Base-by-base conservation (phyloP, 2,329 filamentous ascomycete genomes). In the Alternaria metachromatica region DNA sequence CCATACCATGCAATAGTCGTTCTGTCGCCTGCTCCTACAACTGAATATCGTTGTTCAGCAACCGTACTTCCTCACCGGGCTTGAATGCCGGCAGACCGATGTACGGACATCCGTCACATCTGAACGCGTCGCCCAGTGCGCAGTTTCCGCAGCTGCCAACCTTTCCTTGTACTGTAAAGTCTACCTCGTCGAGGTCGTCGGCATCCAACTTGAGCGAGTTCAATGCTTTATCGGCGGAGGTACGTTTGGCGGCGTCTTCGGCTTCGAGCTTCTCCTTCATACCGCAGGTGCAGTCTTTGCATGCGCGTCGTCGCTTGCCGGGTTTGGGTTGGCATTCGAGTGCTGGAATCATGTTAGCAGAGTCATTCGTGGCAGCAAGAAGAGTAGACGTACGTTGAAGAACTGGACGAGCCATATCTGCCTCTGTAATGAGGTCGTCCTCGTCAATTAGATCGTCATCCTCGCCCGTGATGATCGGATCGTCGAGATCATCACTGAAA, bases 81-180 rank as follows among this genome's bases (percentile, higher is more conserved):
- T 97, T 97, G 85, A 99, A 99, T 5, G 96, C 92, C 13, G 96
- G 96, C 71, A 99, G 86, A 5, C 94, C 94, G 73, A 97, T 92
- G 78, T 96, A 97, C 2, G 94, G 94, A 75, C 90, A 92, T 3
- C 87, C 86, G 70, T 87, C 85, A 68, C 86, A 88, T 20, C 86
- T 78, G 75, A 86, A 87, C 0, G 96, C 95, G 80, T 98, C 95
- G 55, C 96, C 96, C 15, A 99, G 86, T 26, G 94, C 91, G 81
- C 96, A 98, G 82, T 95, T 97, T 26, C 93, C 93, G 80, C 96
- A 99, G 18, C 92, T 96, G 58, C 96, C 95, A 6, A 95, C 92
- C 84, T 97, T 98, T 72, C 96, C 96, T 81, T 97, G 87, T n/a
- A 98, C 93, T 1, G 96, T 99, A 78, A 99, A 98, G 81, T 99